Base-by-base conservation (phyloP, 768 basidiomycete species). In the Sarcomyxa edulis region DNA sequence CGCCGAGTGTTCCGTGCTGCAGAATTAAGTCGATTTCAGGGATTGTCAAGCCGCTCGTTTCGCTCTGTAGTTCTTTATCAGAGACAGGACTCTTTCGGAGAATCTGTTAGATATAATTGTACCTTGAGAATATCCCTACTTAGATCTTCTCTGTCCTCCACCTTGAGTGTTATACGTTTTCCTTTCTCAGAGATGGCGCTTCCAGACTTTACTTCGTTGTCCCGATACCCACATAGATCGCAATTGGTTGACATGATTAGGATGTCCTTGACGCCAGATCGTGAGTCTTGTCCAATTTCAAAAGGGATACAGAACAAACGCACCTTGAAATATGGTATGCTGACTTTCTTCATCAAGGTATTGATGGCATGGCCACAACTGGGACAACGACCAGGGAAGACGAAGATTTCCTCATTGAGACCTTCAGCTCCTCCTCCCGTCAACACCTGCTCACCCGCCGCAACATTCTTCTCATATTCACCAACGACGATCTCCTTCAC, bases 201-300 rank as follows among this genome's bases (percentile, higher is more conserved):
- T 15, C 95, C 91, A 5, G 91, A 88, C 60, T 99, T 99, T 53
- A 99, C 86, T 64, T 99, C 96, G 52, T 94, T 98, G 61, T 99
- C 96, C 41, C 90, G 74, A 61, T 98, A 99, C 1, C 96, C 96
- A 59, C 96, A 99, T 36, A 66, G 61, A 42, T 93, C 90, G 58
- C 96, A 98, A 57, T 96, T 97, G 5, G 94, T 94, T 16, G 95
- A 95, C 93, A 97, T 97, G 62, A 98, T 95, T 38, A 98, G 64
- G 40, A 92, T 84, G 50, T 99, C 93, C 94, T 96, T 37, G 10
- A 46, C 6, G 23, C 6, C 18, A 16, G 29, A 14, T 40, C 19
- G 42, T 27, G 26, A 24, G 7, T 8, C 29, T 44, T 24, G 26
- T 18, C 7, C 14, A 39, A 22, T n/a, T n/a, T n/a, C 7, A 20